Evolutionary conservation across 768 basidiomycete species (phyloP).

Genomic region (Tricholoma bakamatsutake): DNA sequence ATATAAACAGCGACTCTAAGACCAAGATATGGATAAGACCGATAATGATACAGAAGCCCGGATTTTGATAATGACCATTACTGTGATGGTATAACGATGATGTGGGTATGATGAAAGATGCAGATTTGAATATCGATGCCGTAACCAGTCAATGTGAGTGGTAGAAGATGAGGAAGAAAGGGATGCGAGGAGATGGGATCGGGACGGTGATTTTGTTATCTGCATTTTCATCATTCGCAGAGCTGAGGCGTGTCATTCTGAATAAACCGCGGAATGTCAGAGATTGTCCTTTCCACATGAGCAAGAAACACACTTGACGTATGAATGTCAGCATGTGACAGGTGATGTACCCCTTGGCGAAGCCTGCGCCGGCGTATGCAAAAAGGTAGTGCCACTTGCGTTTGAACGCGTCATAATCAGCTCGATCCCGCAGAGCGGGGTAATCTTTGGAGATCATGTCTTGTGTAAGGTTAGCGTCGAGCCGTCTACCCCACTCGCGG

Average conservation of each 20-base stretch:
- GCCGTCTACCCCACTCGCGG: conserved; percentile 83
- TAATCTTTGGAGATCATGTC: conserved; percentile 53
- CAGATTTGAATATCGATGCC: background rate
- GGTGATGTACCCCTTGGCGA: conserved; percentile 74
- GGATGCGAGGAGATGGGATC: background rate
- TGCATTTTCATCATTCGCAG: conserved; percentile 37
- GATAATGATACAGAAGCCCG: background rate
- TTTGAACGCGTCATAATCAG: conserved; percentile 65
- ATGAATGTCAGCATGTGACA: conserved; percentile 80
- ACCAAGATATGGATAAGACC: background rate
- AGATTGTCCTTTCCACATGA: background rate
- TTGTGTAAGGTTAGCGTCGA: conserved; percentile 59
- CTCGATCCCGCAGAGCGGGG: conserved; percentile 48
- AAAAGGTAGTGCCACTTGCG: conserved; percentile 84
- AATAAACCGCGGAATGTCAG: conserved; percentile 6
- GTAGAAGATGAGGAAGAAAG: background rate
- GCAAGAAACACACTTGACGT: conserved; percentile 42
- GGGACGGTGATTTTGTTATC: background rate
- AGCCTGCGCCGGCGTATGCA: conserved; percentile 76
- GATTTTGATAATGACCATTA: background rate
- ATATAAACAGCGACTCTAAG: background rate
- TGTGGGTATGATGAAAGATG: background rate
- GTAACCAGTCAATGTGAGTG: background rate
- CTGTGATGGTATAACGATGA: background rate
- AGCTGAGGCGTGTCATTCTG: conserved; percentile 37